A percentile compares a stretch with the other conserved stretches of the same genome.
Conservation (phyloP, 257 asterid genomes). For the Echites panduratus region DNA sequence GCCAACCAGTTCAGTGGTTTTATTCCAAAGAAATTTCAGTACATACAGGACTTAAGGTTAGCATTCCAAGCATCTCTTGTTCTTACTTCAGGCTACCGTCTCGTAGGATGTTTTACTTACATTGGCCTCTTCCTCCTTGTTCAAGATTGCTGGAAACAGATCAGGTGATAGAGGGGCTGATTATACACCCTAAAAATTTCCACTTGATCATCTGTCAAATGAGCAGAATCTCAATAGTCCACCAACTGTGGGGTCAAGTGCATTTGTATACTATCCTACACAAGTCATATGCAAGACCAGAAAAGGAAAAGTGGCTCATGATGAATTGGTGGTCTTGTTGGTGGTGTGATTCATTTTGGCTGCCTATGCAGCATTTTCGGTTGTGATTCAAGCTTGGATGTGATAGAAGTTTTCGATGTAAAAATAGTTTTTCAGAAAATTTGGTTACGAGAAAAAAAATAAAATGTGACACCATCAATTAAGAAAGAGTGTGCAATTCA, state of each 20-base stretch:
- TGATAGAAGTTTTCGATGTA: no score
- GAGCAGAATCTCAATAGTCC: no score
- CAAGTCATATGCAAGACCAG: no score
- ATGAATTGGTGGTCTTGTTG: no score
- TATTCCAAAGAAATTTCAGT: constrained; percentile 70
- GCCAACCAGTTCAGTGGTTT: constrained; percentile 94
- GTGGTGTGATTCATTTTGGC: constrained; percentile 50
- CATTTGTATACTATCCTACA: no score
- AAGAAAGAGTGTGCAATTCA: no score
- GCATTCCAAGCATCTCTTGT: neutral
- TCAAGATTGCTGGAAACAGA: constrained; percentile 76
- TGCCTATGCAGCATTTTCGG: constrained; percentile 36
- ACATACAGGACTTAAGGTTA: constrained; percentile 64
- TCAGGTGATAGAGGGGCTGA: constrained; percentile 48
- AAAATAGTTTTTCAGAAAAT: no score
- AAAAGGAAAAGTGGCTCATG: no score
- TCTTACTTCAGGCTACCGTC: neutral
- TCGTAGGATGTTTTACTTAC: neutral
- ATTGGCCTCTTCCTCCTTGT: constrained; percentile 12
- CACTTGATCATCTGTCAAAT: constrained; percentile 37
- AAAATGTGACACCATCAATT: no score
- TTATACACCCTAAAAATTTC: constrained; percentile 77
- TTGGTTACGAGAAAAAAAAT: no score
- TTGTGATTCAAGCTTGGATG: no score
- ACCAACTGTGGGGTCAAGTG: no score